Base-by-base conservation (phyloP, 345 rosid species). In the Eucalyptus cloeziana region DNA sequence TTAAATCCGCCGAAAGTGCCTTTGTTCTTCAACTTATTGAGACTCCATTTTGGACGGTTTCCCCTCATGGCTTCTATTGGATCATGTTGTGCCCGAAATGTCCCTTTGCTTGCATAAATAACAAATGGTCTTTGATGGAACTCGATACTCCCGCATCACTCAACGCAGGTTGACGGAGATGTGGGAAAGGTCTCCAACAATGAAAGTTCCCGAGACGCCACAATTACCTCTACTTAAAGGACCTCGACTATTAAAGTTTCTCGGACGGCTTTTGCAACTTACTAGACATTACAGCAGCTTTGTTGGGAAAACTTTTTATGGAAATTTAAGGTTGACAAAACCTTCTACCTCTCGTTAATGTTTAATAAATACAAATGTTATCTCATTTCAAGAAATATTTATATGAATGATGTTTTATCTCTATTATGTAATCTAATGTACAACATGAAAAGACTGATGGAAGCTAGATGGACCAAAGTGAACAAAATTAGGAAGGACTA, bases 191-290 rank as follows among this genome's bases (percentile, higher is more conserved):
- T 10, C 64, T 25, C 64, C n/a, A 10, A 58, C 64, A 24, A 58
- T 25, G 67, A 25, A 25, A 25, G 3, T 60, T 60, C 67, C 67
- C 31, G 67, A 60, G 31, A 60, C 67, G 14, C n/a, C 67, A 60
- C 30, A 11, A 5, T 60, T 0, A 0, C 67, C n/a, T 10, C n/a
- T 25, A 11, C 67, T 10, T 60, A 0, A 25, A 25, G 67, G 67
- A 27, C 30, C 67, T 60, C n/a, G 15, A 60, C 13, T 60, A 1
- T 60, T 11, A 9, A 25, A 11, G 31, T 27, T 27, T 27, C 67
- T 60, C 2, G 0, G 15, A 27, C n/a, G 6, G 67, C 67, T 60
- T 60, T 25, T 60, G 14, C 7, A 27, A 60, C 31, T 27, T 27
- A 25, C 31, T 27, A 27, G 4, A 12, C 7, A 60, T 10, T 60